Evolutionary conservation across 2,329 filamentous ascomycete species (phyloP), one percentile per base, ranked within the genome.

Genomic region (Paecilomyces sp.): DNA sequence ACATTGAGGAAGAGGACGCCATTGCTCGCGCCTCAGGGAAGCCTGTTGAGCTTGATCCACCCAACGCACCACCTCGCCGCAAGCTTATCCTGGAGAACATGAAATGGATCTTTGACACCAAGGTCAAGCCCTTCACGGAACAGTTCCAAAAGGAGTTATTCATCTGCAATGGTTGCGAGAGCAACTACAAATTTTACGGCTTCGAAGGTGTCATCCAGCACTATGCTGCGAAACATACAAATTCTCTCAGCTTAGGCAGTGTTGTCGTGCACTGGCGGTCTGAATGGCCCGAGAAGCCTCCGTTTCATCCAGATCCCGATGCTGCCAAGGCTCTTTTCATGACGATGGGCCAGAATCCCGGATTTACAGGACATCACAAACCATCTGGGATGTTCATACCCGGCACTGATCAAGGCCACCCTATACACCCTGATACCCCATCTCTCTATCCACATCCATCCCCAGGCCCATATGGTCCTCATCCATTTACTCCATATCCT

Each of bases 151-250:
- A 86, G 67, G 89, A 92, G 58, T 76, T 92, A 9, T 94, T 94
- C 72, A 81, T 89, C 60, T 94, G 90, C 76, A 86, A 85, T 66
- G 83, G 80, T 31, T 92, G 89, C 70, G 83, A 87, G 55, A 79
- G 79, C 56, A 85, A 82, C 65, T 75, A 78, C 54, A 91, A 89
- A 70, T 83, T 83, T 59, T 93, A 90, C 66, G 87, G 86, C 0
- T 89, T 94, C 63, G 89, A 93, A 73, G 87, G 87, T 8, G 85
- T 93, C 30, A 83, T 93, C 54, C 90, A 94, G 70, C 91, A 95
- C 72, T 93, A 87, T 69, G 89, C 89, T 60, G 89, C 89, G 50
- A 94, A 93, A 72, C 91, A 94, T 70, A 92, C 89, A 52, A 85
- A 73, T 59, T 74, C 79, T 13, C 84, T 93, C 60, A 91, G 88